Base-by-base conservation (phyloP, 2,329 filamentous ascomycete genomes). In the Keithomyces neogunnii region DNA sequence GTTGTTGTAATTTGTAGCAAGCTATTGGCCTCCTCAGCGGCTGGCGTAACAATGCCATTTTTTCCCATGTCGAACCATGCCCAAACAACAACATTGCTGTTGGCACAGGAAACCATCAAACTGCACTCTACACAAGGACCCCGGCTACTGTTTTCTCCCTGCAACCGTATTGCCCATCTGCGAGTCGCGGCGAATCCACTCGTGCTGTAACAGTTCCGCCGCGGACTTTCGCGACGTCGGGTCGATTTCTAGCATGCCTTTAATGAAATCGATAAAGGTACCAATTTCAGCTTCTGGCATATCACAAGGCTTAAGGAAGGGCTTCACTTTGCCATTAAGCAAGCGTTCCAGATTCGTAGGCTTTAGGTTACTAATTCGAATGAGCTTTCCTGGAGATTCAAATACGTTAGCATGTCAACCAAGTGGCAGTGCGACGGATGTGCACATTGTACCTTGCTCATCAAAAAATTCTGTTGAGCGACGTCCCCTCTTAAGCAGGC, bases 221-320 rank as follows among this genome's bases (percentile, higher is more conserved):
- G 45, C 45, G 10, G 45, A 35, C 32, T 47, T 47, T 36, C 45
- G 30, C 10, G 19, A 47, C 31, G 6, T 36, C 19, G 47, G 47
- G 30, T 49, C 47, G 31, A 49, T 49, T 44, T 33, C 30, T 26
- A 49, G 47, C 47, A 49, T 49, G 39, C 47, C 47, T 28, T 44
- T 49, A 19, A 49, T 43, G 38, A 49, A 49, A 29, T 49, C 38
- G 29, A 36, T 38, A 36, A 49, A 44, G 13, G 13, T 44, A 35
- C 4, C 39, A 11, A 49, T 6, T 49, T 49, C 47, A 33, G 5
- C 8, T 35, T 49, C 31, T 9, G 31, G 39, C 47, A 49, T 49
- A 35, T 49, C 47, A 26, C 7, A 26, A 19, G 47, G 47, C 13
- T 36, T 29, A 3, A 43, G 28, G 26, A 36, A 49, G 10, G 47